Percentiles rank a stretch among this genome's conserved stretches.
Evolutionary conservation across 345 rosid genomes (phyloP).

Genomic region (Ceriops tagal): DNA sequence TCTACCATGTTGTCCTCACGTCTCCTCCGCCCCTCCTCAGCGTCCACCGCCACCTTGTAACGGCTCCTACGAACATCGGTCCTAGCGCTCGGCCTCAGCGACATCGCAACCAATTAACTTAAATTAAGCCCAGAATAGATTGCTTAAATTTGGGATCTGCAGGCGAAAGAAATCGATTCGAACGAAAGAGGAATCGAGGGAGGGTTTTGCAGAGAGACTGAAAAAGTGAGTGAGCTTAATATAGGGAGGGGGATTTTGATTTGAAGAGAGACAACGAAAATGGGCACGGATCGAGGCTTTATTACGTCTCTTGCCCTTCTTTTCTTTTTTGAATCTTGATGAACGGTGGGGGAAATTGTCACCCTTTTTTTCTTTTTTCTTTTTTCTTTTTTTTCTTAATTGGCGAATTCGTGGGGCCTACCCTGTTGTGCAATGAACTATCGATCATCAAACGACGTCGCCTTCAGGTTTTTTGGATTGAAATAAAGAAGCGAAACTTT

Average conservation of each 20-base stretch:
- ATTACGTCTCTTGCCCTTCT: conserved; percentile 24
- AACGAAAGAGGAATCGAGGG: background rate
- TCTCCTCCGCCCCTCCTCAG: conserved; percentile 82
- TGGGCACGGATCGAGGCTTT: conserved; percentile 25
- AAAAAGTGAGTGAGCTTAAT: background rate
- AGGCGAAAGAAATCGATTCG: background rate
- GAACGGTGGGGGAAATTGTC: background rate
- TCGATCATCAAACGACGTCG: background rate
- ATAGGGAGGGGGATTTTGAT: conserved; percentile 2
- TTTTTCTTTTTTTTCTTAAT: too few species aligned
- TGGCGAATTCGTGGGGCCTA: background rate
- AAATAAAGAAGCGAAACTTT: too few species aligned
- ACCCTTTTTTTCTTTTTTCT: background rate
- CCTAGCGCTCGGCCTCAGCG: conserved; percentile 72
- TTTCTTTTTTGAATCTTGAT: conserved; percentile 1
- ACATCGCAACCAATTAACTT: conserved; percentile 35
- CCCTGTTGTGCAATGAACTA: too few species aligned
- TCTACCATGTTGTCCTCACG: conserved; percentile 92
- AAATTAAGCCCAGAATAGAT: background rate
- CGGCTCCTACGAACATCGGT: conserved; percentile 68
- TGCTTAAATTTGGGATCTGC: background rate
- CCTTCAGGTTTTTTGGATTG: background rate
- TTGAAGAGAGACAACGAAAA: background rate
- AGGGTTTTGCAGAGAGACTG: background rate
- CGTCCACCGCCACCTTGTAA: conserved; percentile 83